A percentile compares a stretch with the other conserved stretches of the same genome.
phyloP scores from a whole-genome alignment of 225 moss, liverwort and hornwort genomes.

The Bryoerythrophyllum caledonicum region DNA sequence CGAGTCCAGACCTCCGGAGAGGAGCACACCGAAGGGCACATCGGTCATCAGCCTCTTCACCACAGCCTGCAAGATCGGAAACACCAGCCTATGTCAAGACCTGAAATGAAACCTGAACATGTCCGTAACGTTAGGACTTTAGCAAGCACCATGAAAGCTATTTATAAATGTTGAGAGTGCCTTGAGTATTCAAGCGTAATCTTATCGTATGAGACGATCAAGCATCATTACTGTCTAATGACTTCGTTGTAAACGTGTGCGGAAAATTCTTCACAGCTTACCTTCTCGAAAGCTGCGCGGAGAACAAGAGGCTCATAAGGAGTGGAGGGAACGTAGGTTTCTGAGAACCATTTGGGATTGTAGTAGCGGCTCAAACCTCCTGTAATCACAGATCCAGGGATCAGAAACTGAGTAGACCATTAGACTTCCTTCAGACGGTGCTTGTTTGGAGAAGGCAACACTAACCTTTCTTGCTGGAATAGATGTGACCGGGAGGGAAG shows the following conservation, averaged over 20 bases:
- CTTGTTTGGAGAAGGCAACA: background rate
- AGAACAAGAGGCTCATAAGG: conserved; percentile 67
- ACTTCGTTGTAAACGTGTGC: background rate
- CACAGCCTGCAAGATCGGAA: conserved; percentile 57
- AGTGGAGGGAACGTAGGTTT: conserved; percentile 52
- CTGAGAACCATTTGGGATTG: conserved; percentile 69
- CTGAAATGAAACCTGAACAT: background rate
- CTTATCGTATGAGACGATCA: too few species aligned
- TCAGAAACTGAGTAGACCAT: background rate
- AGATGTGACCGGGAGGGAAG: conserved; percentile 65
- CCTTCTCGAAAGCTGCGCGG: conserved; percentile 81
- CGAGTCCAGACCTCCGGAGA: conserved; percentile 86
- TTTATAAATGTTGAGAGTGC: too few species aligned
- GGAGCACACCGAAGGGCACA: conserved; percentile 87
- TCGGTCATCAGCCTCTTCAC: conserved; percentile 86
- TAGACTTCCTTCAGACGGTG: background rate
- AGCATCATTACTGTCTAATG: too few species aligned
- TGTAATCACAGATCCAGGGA: conserved; percentile 19
- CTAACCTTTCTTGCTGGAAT: conserved; percentile 56
- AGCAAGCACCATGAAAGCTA: too few species aligned
- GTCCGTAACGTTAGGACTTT: background rate
- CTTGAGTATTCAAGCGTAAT: too few species aligned
- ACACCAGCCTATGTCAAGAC: background rate
- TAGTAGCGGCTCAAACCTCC: conserved; percentile 77
- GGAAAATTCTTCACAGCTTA: background rate